A percentile compares a stretch with the other conserved stretches of the same genome.
Conservation (phyloP, 257 asterid genomes). For the Marsdenia floribunda region DNA sequence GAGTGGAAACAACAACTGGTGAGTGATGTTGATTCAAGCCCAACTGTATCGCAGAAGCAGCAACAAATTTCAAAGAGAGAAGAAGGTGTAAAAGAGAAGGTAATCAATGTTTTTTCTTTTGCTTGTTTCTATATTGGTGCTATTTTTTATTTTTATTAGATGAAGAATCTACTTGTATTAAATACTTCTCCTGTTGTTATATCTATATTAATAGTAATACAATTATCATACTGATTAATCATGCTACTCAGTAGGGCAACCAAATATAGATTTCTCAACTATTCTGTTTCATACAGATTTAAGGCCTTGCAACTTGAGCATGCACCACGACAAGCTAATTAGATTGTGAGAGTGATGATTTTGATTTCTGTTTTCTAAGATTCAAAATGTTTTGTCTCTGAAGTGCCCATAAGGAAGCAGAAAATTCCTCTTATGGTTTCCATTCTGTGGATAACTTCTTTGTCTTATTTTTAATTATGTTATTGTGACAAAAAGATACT, state of each 20-base stretch:
- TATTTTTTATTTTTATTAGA: neutral
- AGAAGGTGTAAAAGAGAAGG: conserved; percentile 79
- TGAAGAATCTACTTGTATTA: neutral
- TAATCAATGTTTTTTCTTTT: conserved; percentile 14
- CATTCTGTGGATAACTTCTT: neutral
- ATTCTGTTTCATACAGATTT: neutral
- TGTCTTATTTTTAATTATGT: no score
- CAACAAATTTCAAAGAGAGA: conserved; percentile 55
- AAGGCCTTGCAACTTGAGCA: neutral
- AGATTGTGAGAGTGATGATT: neutral
- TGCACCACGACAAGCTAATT: neutral
- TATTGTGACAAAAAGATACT: neutral
- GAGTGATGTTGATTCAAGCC: conserved; percentile 51
- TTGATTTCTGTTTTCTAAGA: neutral
- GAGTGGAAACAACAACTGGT: conserved; percentile 82
- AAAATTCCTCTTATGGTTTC: neutral
- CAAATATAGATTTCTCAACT: conserved; percentile 1
- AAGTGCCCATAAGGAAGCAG: neutral
- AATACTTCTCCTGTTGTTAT: neutral
- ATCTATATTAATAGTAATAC: neutral
- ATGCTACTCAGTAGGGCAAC: neutral
- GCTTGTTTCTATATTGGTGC: conserved; percentile 2
- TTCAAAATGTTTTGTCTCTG: neutral
- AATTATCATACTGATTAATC: neutral
- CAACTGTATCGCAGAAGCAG: conserved; percentile 60